Conservation (phyloP, 768 basidiomycete genomes). For the Psilocybe azurescens region DNA sequence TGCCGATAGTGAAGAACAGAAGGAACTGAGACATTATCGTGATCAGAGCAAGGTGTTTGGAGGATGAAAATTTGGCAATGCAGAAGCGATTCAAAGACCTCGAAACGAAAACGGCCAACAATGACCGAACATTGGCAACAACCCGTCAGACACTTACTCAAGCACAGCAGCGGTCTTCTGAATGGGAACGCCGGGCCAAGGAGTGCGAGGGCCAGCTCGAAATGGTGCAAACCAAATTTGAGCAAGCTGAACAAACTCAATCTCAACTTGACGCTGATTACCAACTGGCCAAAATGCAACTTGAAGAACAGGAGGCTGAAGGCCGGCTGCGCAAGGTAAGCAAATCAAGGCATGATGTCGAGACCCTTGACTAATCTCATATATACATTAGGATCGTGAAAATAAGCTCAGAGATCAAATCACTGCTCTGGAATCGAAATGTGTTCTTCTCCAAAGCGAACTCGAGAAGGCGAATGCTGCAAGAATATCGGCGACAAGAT, state of each 20-base stretch:
- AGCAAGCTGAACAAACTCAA: conserved; percentile 69
- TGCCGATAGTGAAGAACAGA: conserved; percentile 72
- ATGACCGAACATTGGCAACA: conserved; percentile 61
- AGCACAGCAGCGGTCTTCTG: conserved; percentile 77
- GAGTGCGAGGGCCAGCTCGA: conserved; percentile 72
- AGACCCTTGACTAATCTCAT: neutral
- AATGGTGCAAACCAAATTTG: conserved; percentile 60
- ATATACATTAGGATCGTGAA: conserved; percentile 65
- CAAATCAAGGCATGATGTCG: neutral
- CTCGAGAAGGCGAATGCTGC: conserved; percentile 50
- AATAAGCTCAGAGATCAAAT: conserved; percentile 72
- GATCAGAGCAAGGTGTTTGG: conserved; percentile 66
- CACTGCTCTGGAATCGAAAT: conserved; percentile 61
- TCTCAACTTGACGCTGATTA: conserved; percentile 74
- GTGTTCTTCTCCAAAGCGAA: conserved; percentile 62
- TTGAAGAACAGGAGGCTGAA: conserved; percentile 79
- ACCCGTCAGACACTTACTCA: conserved; percentile 69
- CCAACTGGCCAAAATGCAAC: conserved; percentile 67
- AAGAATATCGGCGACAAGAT: conserved; percentile 28
- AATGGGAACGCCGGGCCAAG: conserved; percentile 83
- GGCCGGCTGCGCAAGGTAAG: conserved; percentile 69
- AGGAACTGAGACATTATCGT: conserved; percentile 69
- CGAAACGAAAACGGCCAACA: conserved; percentile 63
- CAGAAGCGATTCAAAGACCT: conserved; percentile 79
- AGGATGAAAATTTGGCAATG: conserved; percentile 67